phyloP scores from a whole-genome alignment of 495 filamentous ascomycete species.

The Cetradonia linearis region DNA sequence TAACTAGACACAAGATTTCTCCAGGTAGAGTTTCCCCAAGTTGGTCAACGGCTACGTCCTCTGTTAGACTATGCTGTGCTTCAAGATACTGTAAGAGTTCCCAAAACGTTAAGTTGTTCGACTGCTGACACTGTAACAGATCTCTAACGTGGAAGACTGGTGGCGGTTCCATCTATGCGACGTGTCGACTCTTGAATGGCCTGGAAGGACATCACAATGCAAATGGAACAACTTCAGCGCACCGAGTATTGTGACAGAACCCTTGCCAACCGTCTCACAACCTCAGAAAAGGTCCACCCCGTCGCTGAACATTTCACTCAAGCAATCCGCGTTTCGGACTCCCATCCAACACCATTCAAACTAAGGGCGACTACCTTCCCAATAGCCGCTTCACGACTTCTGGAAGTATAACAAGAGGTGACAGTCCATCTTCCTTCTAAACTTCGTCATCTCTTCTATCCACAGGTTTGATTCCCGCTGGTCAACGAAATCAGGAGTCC shows the following conservation, averaged over 20 bases:
- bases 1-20: no score
- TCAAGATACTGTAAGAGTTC: constrained; percentile 1
- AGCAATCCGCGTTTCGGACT: neutral
- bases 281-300: neutral
- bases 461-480: no score
- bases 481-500: no score
- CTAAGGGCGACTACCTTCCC: no score
- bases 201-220: constrained; percentile 9
- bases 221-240: constrained; percentile 2
- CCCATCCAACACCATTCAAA: no score
- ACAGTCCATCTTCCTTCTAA: no score
- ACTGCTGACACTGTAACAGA: constrained; percentile 3
- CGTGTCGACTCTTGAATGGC: constrained; percentile 1
- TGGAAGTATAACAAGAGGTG: no score
- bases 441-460: no score
- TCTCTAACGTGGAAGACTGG: constrained; percentile 3
- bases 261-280: constrained; percentile 1
- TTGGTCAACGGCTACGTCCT: constrained; percentile 2
- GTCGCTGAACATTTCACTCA: neutral
- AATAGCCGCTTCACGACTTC: neutral
- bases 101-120: no score
- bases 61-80: constrained; percentile 10
- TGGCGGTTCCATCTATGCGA: constrained; percentile 6
- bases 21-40: constrained; percentile 9
- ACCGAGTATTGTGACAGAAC: neutral